Evolutionary conservation across 257 asterid species (phyloP), one percentile per base, ranked within the genome.

Genomic region (Solanum sitiens): DNA sequence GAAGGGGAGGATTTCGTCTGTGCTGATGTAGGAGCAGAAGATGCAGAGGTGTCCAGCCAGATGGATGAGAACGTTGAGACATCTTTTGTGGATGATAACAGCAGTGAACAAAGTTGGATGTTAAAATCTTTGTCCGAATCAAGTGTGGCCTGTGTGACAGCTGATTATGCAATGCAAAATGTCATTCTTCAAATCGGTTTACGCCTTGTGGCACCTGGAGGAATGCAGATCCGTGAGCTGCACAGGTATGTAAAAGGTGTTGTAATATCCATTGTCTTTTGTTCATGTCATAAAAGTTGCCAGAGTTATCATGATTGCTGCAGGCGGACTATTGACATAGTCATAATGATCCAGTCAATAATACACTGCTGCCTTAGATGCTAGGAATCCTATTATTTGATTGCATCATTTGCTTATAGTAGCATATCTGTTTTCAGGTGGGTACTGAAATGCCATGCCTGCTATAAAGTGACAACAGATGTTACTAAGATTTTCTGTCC

Each of bases 381-480:
- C 5, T 56, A 9, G 42, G 67, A 32, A 27, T 86, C 80, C 23
- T 27, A 33, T 53, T 67, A 4, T 68, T 87, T 42, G 10, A 47
- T 53, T 73, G n/a, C 56, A 67, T 84, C 42, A 30, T 80, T 50
- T 80, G 27, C 85, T 80, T 6, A 80, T 7, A 4, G 0, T 30
- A 80, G 68, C 39, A 44, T 77, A 75, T 84, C 56, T 87, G 33
- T 76, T 68, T 72, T 86, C 90, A 97, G 99, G 94, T 97, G 99
- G 99, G 98, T 97, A 88, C 95, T 96, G 88, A 95, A 93, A 88
- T 97, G 99, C 92, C 99, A 97, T 89, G 99, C 99, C 87, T 97
- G 99, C 92, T 91, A 85, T 91, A 97, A 96, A 93, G 98, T 97
- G 88, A 96, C 99, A 45, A 97, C 98, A n/a, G 99, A 95, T 87